A percentile compares a stretch with the other conserved stretches of the same genome.
Conservation (phyloP, 169 alveolate species). For the Plasmodium billcollinsi region DNA sequence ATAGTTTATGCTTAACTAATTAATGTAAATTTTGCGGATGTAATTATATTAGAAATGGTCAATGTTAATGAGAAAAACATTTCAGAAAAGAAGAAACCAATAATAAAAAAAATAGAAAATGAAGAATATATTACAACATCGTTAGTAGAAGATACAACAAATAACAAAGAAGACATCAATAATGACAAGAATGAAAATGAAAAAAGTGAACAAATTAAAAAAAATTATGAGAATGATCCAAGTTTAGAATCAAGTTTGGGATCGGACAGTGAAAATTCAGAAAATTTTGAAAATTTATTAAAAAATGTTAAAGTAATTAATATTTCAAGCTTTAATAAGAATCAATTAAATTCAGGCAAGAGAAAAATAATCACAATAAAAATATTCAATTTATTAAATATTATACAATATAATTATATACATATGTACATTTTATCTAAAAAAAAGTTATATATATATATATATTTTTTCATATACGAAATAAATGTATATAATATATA, state of each 20-base stretch:
- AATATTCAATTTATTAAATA: constrained; percentile 8
- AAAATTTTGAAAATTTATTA: constrained; percentile 71
- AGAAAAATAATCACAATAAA: background rate
- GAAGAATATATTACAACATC: constrained; percentile 73
- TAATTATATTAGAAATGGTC: constrained; percentile 33
- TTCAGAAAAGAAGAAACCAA: constrained; percentile 26
- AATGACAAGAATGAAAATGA: constrained; percentile 16
- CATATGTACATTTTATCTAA: constrained; percentile 16
- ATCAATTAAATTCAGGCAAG: constrained; percentile 68
- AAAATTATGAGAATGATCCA: constrained; percentile 21
- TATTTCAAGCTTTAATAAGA: constrained; percentile 53
- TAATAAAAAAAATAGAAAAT: constrained; percentile 36
- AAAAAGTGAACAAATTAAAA: constrained; percentile 22
- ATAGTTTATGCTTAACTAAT: constrained; percentile 10
- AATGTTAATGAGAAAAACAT: constrained; percentile 21
- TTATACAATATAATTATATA: constrained; percentile 12
- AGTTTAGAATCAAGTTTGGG: constrained; percentile 69
- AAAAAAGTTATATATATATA: background rate
- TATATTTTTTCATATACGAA: background rate
- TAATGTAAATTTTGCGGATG: too few relatives aligned
- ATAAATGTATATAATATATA: background rate
- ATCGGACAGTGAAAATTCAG: constrained; percentile 77
- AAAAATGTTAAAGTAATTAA: constrained; percentile 75
- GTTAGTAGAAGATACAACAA: constrained; percentile 33
- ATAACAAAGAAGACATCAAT: constrained; percentile 41